These are phyloP conservation scores for Saccharomyces cerevisiae DNA, from an alignment of 805 yeast species.

Conservation along the genomic window DNA sequence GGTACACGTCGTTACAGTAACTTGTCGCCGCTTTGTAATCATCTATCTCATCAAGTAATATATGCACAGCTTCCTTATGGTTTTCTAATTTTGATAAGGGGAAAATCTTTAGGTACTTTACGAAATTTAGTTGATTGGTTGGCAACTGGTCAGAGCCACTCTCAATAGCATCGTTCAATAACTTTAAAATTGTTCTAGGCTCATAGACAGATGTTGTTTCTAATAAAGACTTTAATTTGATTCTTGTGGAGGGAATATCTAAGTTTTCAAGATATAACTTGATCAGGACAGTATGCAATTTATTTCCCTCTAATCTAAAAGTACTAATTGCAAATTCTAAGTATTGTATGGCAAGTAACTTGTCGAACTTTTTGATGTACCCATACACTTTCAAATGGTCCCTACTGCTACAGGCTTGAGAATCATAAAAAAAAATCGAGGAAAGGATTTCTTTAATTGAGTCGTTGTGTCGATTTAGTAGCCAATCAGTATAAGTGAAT, in stretches of 20 bases:
- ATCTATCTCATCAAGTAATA: conserved; percentile 48
- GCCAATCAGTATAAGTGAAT: conserved; percentile 48
- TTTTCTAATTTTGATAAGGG: conserved; percentile 52
- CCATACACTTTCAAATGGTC: conserved; percentile 47
- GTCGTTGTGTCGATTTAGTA: conserved; percentile 30
- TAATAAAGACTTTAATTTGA: conserved; percentile 32
- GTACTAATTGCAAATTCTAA: conserved; percentile 42
- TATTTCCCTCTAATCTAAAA: conserved; percentile 30
- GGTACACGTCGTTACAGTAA: conserved; percentile 48
- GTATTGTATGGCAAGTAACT: conserved; percentile 36
- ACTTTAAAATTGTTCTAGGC: conserved; percentile 30
- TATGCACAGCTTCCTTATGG: conserved; percentile 54
- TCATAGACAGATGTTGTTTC: conserved; percentile 32
- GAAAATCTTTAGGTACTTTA: conserved; percentile 35
- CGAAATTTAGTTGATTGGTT: conserved; percentile 4
- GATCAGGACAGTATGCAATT: conserved; percentile 39
- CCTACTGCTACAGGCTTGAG: conserved; percentile 50
- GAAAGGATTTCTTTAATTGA: conserved; percentile 29
- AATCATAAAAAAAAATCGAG: conserved; percentile 57
- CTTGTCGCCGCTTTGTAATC: conserved; percentile 51
- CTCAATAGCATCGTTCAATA: conserved; percentile 3
- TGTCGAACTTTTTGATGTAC: conserved; percentile 34
- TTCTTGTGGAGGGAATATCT: conserved; percentile 8
- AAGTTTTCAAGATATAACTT: conserved; percentile 36
- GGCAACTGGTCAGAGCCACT: neutral